Base-by-base conservation (phyloP, 495 filamentous ascomycete species). In the Aspergillus steynii region DNA sequence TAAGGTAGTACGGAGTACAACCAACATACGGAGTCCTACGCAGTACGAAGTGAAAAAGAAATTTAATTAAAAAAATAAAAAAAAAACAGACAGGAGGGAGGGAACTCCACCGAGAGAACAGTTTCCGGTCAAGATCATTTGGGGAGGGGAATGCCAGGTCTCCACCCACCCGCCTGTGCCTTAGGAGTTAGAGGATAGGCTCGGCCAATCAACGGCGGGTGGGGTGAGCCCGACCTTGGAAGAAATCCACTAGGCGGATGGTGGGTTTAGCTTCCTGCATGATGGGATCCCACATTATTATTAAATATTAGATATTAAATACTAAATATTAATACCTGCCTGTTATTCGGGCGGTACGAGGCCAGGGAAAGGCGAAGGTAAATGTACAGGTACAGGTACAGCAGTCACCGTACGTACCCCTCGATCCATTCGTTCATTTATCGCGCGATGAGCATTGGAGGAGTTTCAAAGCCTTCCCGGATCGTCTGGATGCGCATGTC, bases 81-180 rank as follows among this genome's bases (percentile, higher is more conserved):
- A 55, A 57, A 60, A 50, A 31, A 60, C 47, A 51, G 27, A 42
- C 45, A 49, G 52, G 26, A 60, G 53, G 46, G 26, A 55, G 9
- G 29, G 25, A 46, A 47, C 20, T 20, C 20, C 20, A 20, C 20
- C 20, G 20, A 20, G 20, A 20, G 12, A 14, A 12, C 37, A 42
- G 37, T 32, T 45, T 56, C 63, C 55, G 45, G 31, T 29, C 26
- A 50, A 57, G 31, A 60, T 57, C 31, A 26, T 37, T 55, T 53
- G 48, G 52, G 29, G 55, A 57, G 59, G 60, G 59, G 58, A 58
- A 59, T 58, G 55, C 29, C 28, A 51, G 20, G 48, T 55, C 60
- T 60, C 64, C 63, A 61, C 55, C 47, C 48, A 54, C 58, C 50
- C 60, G 64, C 58, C 58, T 63, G 64, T 63, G 56, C 56, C 56